Percentiles rank a stretch among this genome's conserved stretches.
These are phyloP conservation scores for Micractinium conductrix DNA, from an alignment of 139 green algal genomes.

Conservation along the genomic window DNA sequence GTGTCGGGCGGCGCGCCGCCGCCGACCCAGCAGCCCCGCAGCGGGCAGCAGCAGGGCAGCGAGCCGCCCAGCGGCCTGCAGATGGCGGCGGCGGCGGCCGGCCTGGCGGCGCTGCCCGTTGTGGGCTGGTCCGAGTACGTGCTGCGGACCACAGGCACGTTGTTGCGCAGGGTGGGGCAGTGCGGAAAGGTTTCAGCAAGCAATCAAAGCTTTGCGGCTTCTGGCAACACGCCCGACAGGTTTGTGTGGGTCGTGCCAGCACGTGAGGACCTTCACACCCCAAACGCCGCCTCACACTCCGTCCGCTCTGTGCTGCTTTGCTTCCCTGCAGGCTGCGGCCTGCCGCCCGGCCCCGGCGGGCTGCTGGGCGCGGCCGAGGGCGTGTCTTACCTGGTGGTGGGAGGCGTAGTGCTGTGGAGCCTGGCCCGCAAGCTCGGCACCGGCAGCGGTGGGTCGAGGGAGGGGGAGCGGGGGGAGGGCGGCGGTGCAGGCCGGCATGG, in stretches of 20 bases:
- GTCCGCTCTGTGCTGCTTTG: no score
- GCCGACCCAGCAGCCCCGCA: neutral
- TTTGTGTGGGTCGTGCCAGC: no score
- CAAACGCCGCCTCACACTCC: no score
- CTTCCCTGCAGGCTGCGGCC: conserved; percentile 58
- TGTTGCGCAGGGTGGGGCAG: no score
- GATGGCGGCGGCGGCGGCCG: neutral
- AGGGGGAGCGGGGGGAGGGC: no score
- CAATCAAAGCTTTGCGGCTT: no score
- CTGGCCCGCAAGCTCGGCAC: conserved; percentile 22
- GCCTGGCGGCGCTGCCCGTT: conserved; percentile 42
- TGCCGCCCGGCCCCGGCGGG: conserved; percentile 72
- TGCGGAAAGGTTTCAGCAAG: no score
- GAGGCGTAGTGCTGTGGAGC: conserved; percentile 49
- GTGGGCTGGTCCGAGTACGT: conserved; percentile 52
- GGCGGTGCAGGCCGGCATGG: no score
- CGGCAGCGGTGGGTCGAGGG: conserved; percentile 10
- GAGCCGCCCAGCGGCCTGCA: conserved; percentile 2
- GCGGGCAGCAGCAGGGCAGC: neutral
- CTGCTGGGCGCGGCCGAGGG: conserved; percentile 71
- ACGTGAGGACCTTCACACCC: no score
- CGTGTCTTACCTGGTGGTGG: conserved; percentile 65
- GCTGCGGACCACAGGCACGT: conserved; percentile 44
- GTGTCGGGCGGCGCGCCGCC: neutral
- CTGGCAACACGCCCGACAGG: no score